Conservation (phyloP, 306 rosid genomes). For the Astragalus membranaceus region DNA sequence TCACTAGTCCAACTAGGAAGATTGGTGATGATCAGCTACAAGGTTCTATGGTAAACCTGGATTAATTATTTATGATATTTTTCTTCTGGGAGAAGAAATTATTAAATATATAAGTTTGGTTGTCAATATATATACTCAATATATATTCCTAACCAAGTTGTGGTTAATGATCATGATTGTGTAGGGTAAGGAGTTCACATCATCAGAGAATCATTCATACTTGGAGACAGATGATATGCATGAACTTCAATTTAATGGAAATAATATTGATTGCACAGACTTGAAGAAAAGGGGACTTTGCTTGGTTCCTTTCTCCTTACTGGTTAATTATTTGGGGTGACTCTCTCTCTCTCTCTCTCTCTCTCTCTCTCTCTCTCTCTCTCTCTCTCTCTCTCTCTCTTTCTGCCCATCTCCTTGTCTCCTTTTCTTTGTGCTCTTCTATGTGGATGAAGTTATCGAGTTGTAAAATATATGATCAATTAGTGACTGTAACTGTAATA, state of each 20-base stretch:
- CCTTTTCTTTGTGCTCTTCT: slow-evolving; percentile 13
- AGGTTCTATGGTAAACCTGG: slow-evolving; percentile 50
- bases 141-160: slow-evolving; percentile 5
- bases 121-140: background rate
- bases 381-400: background rate
- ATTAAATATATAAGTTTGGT: background rate
- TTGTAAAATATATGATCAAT: slow-evolving; percentile 15
- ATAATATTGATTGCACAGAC: slow-evolving; percentile 37
- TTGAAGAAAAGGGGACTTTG: slow-evolving; percentile 71
- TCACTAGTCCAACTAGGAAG: slow-evolving; percentile 28
- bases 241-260: slow-evolving; percentile 20
- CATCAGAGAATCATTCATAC: slow-evolving; percentile 39
- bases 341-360: slow-evolving; percentile 5
- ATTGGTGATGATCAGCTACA: slow-evolving; percentile 33
- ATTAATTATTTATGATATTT: background rate
- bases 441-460: slow-evolving; percentile 9
- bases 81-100: slow-evolving; percentile 3
- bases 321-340: slow-evolving; percentile 61
- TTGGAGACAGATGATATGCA: slow-evolving; percentile 29
- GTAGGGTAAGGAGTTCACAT: slow-evolving; percentile 42
- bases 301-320: slow-evolving; percentile 71
- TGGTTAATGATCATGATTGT: slow-evolving; percentile 21
- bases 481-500: background rate
- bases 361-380: background rate
- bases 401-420: background rate